These are phyloP conservation scores for Apiospora rasikravindrae DNA, from an alignment of 2,329 filamentous ascomycete species.

Conservation along the genomic window DNA sequence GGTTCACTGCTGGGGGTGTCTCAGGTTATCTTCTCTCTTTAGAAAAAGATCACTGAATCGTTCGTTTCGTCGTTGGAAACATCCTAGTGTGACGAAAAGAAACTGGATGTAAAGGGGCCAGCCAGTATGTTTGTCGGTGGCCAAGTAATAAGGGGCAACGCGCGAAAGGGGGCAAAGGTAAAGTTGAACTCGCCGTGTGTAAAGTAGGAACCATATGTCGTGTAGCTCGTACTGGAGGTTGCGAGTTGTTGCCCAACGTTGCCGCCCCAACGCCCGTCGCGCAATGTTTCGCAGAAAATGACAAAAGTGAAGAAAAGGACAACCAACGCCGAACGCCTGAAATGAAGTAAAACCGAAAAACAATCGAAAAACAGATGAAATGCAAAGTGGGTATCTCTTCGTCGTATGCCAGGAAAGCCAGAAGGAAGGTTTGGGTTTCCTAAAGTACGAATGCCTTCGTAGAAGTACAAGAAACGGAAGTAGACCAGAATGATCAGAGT, in stretches of 20 bases:
- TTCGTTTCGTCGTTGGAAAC: neutral
- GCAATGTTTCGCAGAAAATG: neutral
- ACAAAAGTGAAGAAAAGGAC: neutral
- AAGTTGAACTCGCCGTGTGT: neutral
- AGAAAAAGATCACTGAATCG: neutral
- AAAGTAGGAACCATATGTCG: neutral
- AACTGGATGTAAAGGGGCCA: neutral
- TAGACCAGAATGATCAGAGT: neutral
- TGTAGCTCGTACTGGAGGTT: neutral
- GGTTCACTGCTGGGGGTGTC: neutral
- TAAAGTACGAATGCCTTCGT: neutral
- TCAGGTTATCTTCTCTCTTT: neutral
- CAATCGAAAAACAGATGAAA: conserved; percentile 6
- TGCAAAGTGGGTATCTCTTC: neutral
- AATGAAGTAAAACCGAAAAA: neutral
- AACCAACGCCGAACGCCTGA: neutral
- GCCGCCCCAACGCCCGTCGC: neutral
- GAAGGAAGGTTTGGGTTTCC: neutral
- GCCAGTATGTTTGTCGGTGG: neutral
- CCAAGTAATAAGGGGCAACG: neutral
- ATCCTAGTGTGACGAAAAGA: neutral
- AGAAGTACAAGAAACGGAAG: neutral
- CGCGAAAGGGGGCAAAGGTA: neutral
- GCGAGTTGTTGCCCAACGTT: neutral
- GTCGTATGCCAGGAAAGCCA: neutral